phyloP scores from a whole-genome alignment of 2,329 filamentous ascomycete species.

The Microsporum ferrugineum region DNA sequence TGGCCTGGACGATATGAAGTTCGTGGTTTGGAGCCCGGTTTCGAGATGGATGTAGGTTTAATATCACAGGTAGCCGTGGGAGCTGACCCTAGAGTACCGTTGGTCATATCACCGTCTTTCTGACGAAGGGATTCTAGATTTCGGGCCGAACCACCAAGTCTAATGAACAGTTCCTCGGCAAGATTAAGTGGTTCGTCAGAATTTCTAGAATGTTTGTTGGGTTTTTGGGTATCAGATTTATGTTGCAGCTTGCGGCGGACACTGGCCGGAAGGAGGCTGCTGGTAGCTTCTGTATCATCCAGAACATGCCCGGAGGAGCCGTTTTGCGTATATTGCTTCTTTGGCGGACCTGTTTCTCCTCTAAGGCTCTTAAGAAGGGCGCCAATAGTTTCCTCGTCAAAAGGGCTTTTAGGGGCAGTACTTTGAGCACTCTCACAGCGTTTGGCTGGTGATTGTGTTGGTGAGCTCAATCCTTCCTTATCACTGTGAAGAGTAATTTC shows the following conservation, averaged over 20 bases:
- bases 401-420: neutral
- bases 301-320: neutral
- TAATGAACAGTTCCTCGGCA: neutral
- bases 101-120: neutral
- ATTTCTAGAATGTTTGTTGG: neutral
- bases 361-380: neutral
- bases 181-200: neutral
- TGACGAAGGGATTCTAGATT: conserved; percentile 1
- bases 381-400: neutral
- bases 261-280: neutral
- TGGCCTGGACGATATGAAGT: neutral
- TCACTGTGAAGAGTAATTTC: neutral
- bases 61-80: neutral
- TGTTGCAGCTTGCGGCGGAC: neutral
- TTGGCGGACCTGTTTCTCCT: neutral
- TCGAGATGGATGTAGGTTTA: neutral
- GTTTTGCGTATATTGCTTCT: neutral
- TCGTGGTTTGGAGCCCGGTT: neutral
- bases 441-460: neutral
- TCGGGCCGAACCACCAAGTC: neutral
- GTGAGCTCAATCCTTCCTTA: neutral
- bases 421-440: neutral
- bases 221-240: neutral
- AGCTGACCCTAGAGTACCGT: neutral
- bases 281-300: neutral